Evolutionary conservation across 495 filamentous ascomycete species (phyloP).

Genomic region (Neurospora sp.): DNA sequence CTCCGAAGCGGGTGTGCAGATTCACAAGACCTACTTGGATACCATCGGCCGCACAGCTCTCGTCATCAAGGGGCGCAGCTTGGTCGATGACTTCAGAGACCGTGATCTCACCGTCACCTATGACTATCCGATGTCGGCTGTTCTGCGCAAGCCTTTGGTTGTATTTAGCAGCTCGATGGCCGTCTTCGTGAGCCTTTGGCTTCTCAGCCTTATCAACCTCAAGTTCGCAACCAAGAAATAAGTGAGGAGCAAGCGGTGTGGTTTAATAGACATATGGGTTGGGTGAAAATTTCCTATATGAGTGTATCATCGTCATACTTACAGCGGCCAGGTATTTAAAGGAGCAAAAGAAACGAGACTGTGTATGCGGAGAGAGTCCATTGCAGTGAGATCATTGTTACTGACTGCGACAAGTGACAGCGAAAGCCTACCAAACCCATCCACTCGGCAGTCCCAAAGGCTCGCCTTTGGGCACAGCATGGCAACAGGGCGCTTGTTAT

Average conservation of each 20-base stretch:
- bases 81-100: constrained; percentile 81
- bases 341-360: background rate
- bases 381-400: background rate
- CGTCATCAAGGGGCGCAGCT: constrained; percentile 67
- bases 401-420: background rate
- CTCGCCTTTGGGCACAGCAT: background rate
- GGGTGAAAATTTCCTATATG: constrained; percentile 2
- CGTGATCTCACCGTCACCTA: constrained; percentile 81
- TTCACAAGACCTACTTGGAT: constrained; percentile 78
- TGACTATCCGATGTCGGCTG: constrained; percentile 65
- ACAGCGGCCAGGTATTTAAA: background rate
- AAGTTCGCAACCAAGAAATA: constrained; percentile 31
- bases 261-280: constrained; percentile 8
- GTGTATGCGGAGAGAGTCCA: background rate
- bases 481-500: background rate
- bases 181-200: constrained; percentile 69
- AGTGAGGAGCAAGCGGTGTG: constrained; percentile 4
- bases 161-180: constrained; percentile 63
- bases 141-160: constrained; percentile 75
- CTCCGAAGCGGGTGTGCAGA: constrained; percentile 39
- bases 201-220: constrained; percentile 62
- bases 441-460: background rate
- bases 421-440: background rate
- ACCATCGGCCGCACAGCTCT: constrained; percentile 80
- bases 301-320: background rate